Evolutionary conservation across 371 early-diverging fungal species (phyloP), one percentile per base, ranked within the genome.

Genomic region (Mycotypha africana): DNA sequence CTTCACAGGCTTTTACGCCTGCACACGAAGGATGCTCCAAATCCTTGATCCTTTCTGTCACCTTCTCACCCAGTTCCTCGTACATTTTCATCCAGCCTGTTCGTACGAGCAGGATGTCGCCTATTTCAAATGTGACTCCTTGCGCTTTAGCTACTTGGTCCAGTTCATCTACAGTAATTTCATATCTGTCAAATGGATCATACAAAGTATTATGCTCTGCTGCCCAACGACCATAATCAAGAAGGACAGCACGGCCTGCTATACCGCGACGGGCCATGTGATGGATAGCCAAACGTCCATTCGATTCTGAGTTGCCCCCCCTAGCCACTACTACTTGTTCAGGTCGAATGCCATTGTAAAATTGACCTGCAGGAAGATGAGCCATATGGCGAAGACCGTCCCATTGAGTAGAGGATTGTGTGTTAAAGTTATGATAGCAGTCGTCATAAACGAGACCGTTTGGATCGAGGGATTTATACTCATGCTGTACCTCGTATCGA

Each of bases 191-290:
- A 30, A 65, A 60, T 7, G 72, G 61, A 36, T 72, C 51, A 38
- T 53, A 60, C 0, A 44, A 45, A 2, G 59, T 53, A 10, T 44
- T 54, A 21, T 65, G 20, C 8, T 41, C 51, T 4, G 42, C 53
- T 3, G 67, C 68, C 68, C 69, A 72, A 15, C 66, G 53, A 5
- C 45, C 67, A 44, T 59, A 72, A 42, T 72, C 73, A 23, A 72
- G 51, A 10, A 72, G 46, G 1, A 72, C 64, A 7, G 64, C 73
- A 24, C 73, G 66, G 8, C 62, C 66, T 21, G 66, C 69, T 39
- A 72, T 72, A 32, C 73, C 73, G 4, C 57, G 56, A 15, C 64
- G 56, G 12, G 73, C 68, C 58, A 63, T 57, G 38, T 68, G 63
- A 38, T 72, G 72, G 20, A 72, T 63, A 19, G 59, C 72, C 8